phyloP scores from a whole-genome alignment of 2,329 filamentous ascomycete species.

The Dryadomyces sulphureus region DNA sequence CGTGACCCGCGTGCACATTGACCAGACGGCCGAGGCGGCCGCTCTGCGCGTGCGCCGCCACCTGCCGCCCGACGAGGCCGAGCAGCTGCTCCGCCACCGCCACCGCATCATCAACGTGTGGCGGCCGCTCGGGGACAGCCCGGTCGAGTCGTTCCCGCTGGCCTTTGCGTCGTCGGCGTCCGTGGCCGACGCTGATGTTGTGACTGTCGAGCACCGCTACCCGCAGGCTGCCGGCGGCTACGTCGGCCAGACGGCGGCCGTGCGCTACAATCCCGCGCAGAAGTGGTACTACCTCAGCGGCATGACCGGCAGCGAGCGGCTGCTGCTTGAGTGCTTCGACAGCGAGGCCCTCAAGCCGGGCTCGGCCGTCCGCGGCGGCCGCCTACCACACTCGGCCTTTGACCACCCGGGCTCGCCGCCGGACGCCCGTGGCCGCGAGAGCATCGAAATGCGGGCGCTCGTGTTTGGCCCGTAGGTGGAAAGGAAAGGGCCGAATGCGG shows the following conservation, averaged over 20 bases:
- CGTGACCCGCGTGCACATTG: slow-evolving; percentile 63
- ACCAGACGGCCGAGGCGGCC: slow-evolving; percentile 59
- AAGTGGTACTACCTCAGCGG: slow-evolving; percentile 71
- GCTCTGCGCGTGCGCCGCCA: slow-evolving; percentile 53
- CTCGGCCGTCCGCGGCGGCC: slow-evolving; percentile 33
- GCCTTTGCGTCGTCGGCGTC: slow-evolving; percentile 52
- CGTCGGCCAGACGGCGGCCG: slow-evolving; percentile 58
- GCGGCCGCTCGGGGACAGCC: slow-evolving; percentile 46
- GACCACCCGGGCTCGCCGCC: slow-evolving; percentile 54
- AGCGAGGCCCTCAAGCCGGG: slow-evolving; percentile 38
- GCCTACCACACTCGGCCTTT: slow-evolving; percentile 66
- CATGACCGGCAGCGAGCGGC: slow-evolving; percentile 57
- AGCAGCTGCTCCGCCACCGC: slow-evolving; percentile 47
- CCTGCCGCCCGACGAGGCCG: slow-evolving; percentile 48
- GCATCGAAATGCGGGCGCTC: slow-evolving; percentile 76
- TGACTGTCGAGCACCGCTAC: slow-evolving; percentile 63
- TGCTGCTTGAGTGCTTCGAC: slow-evolving; percentile 69
- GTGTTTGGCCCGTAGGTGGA: slow-evolving; percentile 51
- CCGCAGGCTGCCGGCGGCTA: slow-evolving; percentile 33
- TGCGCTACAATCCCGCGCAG: slow-evolving; percentile 46
- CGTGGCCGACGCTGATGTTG: slow-evolving; percentile 47
- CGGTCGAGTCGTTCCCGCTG: slow-evolving; percentile 52
- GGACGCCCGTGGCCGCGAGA: slow-evolving; percentile 62
- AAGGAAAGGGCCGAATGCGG: background rate
- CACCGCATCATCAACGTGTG: slow-evolving; percentile 84